Evolutionary conservation across 192 early-diverging fungal species (phyloP).

Genomic region (Mortierella alpina): DNA sequence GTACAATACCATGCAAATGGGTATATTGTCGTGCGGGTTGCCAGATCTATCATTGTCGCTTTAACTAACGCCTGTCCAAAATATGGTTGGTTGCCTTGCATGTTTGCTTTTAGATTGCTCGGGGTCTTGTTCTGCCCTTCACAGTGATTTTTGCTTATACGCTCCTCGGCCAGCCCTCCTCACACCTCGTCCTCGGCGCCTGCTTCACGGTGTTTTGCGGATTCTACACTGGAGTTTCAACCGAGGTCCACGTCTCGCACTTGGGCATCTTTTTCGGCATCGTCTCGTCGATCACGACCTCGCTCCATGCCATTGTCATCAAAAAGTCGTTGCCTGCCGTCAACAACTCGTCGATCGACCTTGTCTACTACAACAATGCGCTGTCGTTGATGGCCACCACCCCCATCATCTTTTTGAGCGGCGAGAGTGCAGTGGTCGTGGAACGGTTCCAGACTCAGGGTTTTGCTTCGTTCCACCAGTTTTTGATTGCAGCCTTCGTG

Average conservation of each 20-base stretch:
- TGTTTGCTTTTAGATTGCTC: constrained; percentile 57
- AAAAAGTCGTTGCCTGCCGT: constrained; percentile 59
- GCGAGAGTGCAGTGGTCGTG: constrained; percentile 44
- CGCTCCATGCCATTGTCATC: constrained; percentile 71
- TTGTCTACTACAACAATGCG: constrained; percentile 73
- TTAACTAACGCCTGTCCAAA: background rate
- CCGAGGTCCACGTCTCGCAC: constrained; percentile 33
- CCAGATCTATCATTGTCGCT: too few species aligned
- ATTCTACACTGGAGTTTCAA: constrained; percentile 62
- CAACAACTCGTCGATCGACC: constrained; percentile 62
- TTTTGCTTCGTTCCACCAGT: constrained; percentile 17
- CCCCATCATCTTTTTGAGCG: constrained; percentile 61
- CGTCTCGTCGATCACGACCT: constrained; percentile 64
- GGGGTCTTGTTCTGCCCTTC: constrained; percentile 67
- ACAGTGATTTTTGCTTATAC: constrained; percentile 60
- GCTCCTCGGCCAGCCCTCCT: constrained; percentile 52
- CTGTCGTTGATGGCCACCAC: constrained; percentile 53
- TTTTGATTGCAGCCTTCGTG: constrained; percentile 48
- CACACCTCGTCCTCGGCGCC: constrained; percentile 37
- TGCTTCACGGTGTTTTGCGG: constrained; percentile 64
- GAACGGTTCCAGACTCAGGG: constrained; percentile 4
- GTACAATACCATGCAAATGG: too few species aligned
- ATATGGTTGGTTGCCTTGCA: background rate
- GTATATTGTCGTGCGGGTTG: too few species aligned
- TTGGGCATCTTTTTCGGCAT: constrained; percentile 63